Base-by-base conservation (phyloP, 139 green algal genomes). In the Asterochloris sp. region DNA sequence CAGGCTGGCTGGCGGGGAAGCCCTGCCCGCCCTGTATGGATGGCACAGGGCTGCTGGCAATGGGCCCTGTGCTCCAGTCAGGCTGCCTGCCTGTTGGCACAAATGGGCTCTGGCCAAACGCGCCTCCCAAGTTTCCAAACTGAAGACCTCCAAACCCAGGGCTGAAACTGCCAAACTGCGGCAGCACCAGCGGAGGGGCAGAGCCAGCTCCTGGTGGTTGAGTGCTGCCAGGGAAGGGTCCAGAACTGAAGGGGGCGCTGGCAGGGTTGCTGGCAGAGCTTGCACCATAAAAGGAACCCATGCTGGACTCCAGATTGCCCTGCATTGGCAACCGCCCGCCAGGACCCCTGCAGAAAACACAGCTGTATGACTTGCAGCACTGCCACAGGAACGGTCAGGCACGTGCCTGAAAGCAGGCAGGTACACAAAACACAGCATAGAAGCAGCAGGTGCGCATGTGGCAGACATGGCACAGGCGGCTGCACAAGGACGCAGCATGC, bases 31-130 rank as follows among this genome's bases (percentile, higher is more conserved):
- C 28, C 78, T 82, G 62, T 12, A 62, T 14, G 0, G 78, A 19
- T 61, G 78, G 78, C 11, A 63, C 73, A 26, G 62, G 26, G 17
- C 29, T 82, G 63, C 78, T 38, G 62, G 79, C 23, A 27, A 84
- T 78, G 12, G 82, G 82, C 4, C 82, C 82, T 24, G 76, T 85
- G 82, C 82, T 83, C 78, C 78, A 83, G 23, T 83, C 78, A 83
- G 78, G 78, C 38, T 83, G 78, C 38, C 63, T 80, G 62, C 81
- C 82, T 66, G 82, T 85, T 29, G 76, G 82, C 15, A 85, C 73
- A 54, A 85, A 85, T 26, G 82, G 76, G 0, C 73, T 80, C 62
- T 84, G 81, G 14, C 68, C 76, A 74, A 82, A 82, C 13, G 60
- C 76, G 21, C 68, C 68, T 17, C 73, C 61, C 26, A 85, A n/a